phyloP scores from a whole-genome alignment of 164 flowering plant species.

The Piper longum region DNA sequence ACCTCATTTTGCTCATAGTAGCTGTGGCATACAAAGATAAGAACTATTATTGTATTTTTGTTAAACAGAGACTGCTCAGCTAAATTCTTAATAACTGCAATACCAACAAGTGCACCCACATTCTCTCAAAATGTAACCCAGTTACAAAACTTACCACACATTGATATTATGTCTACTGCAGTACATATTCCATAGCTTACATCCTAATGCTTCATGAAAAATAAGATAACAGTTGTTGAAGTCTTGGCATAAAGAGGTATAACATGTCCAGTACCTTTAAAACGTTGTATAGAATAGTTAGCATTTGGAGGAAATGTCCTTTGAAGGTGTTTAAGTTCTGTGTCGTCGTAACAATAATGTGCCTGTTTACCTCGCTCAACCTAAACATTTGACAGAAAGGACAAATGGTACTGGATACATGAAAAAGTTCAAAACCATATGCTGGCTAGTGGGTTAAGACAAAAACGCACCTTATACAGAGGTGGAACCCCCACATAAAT shows the following conservation, averaged over 20 bases:
- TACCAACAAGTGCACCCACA: too few relatives aligned
- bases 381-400: slow-evolving; percentile 18
- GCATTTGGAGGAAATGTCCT: slow-evolving; percentile 68
- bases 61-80: too few relatives aligned
- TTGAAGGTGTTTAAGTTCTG: slow-evolving; percentile 52
- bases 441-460: not conserved
- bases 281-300: slow-evolving; percentile 79
- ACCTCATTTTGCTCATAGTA: not conserved
- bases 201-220: not conserved
- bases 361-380: slow-evolving; percentile 91
- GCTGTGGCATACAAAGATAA: not conserved
- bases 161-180: not conserved
- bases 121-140: too few relatives aligned
- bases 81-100: too few relatives aligned
- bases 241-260: not conserved
- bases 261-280: slow-evolving; percentile 47
- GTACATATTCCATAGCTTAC: not conserved
- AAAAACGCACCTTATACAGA: slow-evolving; percentile 1
- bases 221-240: not conserved
- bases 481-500: slow-evolving; percentile 91
- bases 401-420: not conserved
- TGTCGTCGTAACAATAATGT: slow-evolving; percentile 69
- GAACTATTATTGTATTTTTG: too few relatives aligned
- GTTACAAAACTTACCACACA: too few relatives aligned
- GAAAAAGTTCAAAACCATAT: not conserved